Evolutionary conservation across 495 filamentous ascomycete species (phyloP).

Genomic region (Schizothecium vesticola): DNA sequence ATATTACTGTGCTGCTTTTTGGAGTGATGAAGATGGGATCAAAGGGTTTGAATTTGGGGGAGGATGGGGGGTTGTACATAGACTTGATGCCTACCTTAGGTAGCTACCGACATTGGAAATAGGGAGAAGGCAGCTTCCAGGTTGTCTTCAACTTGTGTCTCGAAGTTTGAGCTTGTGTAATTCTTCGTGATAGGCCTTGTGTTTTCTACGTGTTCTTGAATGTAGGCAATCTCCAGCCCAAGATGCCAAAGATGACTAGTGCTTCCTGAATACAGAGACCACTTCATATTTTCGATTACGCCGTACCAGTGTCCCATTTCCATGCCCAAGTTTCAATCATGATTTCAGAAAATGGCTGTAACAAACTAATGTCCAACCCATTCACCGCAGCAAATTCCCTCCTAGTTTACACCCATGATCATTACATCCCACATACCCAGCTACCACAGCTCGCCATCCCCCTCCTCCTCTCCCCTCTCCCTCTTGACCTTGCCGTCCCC

Average conservation of each 20-base stretch:
- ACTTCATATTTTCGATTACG: background rate
- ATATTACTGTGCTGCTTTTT: background rate
- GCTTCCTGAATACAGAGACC: background rate
- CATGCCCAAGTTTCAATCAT: background rate
- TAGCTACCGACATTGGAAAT: background rate
- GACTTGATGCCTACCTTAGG: background rate
- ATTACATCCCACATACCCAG: background rate
- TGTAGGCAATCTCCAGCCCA: background rate
- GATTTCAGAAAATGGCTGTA: background rate
- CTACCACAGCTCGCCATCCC: constrained; percentile 6
- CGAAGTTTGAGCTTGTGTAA: background rate
- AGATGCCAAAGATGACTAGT: background rate
- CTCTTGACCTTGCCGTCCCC: constrained; percentile 63
- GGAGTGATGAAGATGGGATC: background rate
- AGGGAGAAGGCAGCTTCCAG: background rate
- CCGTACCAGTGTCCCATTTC: background rate
- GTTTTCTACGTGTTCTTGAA: too few relatives aligned
- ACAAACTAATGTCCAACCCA: background rate
- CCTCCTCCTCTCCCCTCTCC: constrained; percentile 47
- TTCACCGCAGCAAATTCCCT: background rate
- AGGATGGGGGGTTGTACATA: background rate
- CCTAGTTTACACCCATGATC: background rate
- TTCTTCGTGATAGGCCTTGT: background rate
- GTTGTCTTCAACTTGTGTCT: background rate
- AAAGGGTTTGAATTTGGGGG: background rate